These are phyloP conservation scores for Aphanomyces invadans DNA, from an alignment of 352 stramenopile species.

Conservation along the genomic window DNA sequence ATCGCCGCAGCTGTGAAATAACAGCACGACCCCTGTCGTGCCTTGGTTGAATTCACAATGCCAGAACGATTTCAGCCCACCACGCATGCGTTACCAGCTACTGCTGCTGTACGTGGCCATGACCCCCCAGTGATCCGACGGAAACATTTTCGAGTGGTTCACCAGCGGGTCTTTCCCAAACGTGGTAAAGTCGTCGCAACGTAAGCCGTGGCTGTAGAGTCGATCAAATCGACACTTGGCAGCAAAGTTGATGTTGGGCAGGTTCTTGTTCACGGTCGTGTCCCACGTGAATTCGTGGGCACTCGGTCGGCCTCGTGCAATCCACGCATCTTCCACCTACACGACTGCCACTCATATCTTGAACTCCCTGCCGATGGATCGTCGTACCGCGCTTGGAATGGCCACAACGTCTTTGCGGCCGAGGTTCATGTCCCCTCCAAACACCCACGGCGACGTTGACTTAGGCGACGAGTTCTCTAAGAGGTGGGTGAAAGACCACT, in stretches of 20 bases:
- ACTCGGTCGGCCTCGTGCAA: neutral
- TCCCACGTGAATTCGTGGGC: slow-evolving; percentile 19
- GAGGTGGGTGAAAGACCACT: slow-evolving; percentile 17
- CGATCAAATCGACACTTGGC: slow-evolving; percentile 24
- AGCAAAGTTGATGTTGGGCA: neutral
- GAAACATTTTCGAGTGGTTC: slow-evolving; percentile 8
- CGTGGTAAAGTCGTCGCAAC: slow-evolving; percentile 4
- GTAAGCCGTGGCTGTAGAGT: slow-evolving; percentile 4
- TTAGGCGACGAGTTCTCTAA: neutral
- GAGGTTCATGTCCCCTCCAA: slow-evolving; percentile 24
- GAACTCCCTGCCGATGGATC: neutral
- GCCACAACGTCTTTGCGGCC: slow-evolving; percentile 12
- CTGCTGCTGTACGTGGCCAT: neutral
- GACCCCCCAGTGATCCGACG: slow-evolving; percentile 23
- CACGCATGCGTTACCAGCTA: neutral
- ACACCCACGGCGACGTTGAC: slow-evolving; percentile 20
- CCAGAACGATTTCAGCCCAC: neutral
- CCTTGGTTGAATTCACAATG: too few species aligned
- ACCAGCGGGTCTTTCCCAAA: slow-evolving; percentile 7
- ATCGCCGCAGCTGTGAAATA: too few species aligned
- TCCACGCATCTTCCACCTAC: slow-evolving; percentile 17
- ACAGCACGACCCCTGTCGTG: too few species aligned
- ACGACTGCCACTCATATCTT: neutral
- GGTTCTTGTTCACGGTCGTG: slow-evolving; percentile 25
- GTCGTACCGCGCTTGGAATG: neutral